These are phyloP conservation scores for Rhodotorula sp. DNA, from an alignment of 1,284 basidiomycete species.

Conservation along the genomic window DNA sequence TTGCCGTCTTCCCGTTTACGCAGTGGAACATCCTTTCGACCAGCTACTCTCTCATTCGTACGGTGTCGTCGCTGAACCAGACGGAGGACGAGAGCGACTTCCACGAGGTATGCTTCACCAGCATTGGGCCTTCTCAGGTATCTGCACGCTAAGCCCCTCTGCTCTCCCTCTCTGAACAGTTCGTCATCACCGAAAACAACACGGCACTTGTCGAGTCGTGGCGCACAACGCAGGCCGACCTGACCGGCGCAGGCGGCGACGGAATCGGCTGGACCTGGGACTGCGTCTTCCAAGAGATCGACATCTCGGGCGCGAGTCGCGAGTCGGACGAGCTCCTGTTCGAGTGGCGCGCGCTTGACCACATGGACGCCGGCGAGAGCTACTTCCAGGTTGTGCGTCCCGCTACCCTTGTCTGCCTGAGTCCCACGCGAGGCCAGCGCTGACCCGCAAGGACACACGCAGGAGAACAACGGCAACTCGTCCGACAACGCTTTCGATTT, in stretches of 20 bases:
- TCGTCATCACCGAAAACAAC: conserved; percentile 46
- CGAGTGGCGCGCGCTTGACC: conserved; percentile 38
- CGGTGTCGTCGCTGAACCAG: conserved; percentile 1
- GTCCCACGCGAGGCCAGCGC: background rate
- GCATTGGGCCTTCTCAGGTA: background rate
- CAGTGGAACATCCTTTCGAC: conserved; percentile 14
- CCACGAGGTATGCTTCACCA: conserved; percentile 11
- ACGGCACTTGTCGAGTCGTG: conserved; percentile 49
- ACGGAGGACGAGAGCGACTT: conserved; percentile 6
- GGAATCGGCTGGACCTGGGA: conserved; percentile 44
- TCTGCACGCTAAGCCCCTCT: background rate
- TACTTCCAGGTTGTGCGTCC: conserved; percentile 20
- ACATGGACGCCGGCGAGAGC: conserved; percentile 20
- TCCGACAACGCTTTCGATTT: conserved; percentile 17
- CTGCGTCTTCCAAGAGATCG: conserved; percentile 48
- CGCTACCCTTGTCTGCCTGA: background rate
- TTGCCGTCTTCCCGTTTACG: too few species aligned
- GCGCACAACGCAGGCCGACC: conserved; percentile 38
- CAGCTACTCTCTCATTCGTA: conserved; percentile 14
- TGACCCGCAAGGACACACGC: conserved; percentile 3
- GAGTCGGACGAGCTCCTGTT: conserved; percentile 23
- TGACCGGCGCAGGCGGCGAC: conserved; percentile 36
- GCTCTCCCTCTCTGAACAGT: conserved; percentile 17
- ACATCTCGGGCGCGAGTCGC: conserved; percentile 31
- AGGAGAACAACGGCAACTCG: background rate